Percentiles rank a stretch among this genome's conserved stretches.
These are phyloP conservation scores for Avicennia marina DNA, from an alignment of 257 asterid genomes.

Conservation along the genomic window DNA sequence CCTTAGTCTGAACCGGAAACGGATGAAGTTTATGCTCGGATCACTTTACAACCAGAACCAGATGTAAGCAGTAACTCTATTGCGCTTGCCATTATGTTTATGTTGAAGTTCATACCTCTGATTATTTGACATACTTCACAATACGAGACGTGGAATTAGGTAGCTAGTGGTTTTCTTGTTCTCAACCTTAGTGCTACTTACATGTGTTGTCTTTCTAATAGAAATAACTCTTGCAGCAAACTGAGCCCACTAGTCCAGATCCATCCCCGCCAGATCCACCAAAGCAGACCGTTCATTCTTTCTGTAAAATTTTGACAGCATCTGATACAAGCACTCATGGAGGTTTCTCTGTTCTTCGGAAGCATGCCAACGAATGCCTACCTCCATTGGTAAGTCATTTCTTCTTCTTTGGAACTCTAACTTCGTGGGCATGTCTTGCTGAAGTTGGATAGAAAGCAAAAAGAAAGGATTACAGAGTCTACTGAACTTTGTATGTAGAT, in stretches of 20 bases:
- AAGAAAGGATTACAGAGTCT: neutral
- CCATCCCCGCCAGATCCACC: constrained; percentile 53
- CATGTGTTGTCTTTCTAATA: too few relatives aligned
- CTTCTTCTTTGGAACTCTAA: neutral
- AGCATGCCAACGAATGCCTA: constrained; percentile 84
- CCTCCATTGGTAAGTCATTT: constrained; percentile 57
- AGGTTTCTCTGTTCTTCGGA: constrained; percentile 88
- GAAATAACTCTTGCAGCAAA: constrained; percentile 65
- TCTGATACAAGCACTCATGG: constrained; percentile 96
- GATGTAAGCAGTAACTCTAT: constrained; percentile 41
- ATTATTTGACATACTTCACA: too few relatives aligned
- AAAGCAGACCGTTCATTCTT: constrained; percentile 42
- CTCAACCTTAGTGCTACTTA: too few relatives aligned
- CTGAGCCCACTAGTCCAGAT: constrained; percentile 51
- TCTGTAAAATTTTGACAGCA: constrained; percentile 79
- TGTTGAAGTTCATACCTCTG: too few relatives aligned
- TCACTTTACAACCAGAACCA: constrained; percentile 65
- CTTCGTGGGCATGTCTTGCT: neutral
- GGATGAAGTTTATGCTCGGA: constrained; percentile 84
- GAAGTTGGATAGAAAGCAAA: neutral
- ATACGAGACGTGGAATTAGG: too few relatives aligned
- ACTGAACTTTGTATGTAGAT: neutral
- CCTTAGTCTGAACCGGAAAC: constrained; percentile 74
- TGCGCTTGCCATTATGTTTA: neutral
- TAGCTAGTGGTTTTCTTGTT: too few relatives aligned